Conservation (phyloP, 164 flowering plant species). For the Cinnamomum chago region DNA sequence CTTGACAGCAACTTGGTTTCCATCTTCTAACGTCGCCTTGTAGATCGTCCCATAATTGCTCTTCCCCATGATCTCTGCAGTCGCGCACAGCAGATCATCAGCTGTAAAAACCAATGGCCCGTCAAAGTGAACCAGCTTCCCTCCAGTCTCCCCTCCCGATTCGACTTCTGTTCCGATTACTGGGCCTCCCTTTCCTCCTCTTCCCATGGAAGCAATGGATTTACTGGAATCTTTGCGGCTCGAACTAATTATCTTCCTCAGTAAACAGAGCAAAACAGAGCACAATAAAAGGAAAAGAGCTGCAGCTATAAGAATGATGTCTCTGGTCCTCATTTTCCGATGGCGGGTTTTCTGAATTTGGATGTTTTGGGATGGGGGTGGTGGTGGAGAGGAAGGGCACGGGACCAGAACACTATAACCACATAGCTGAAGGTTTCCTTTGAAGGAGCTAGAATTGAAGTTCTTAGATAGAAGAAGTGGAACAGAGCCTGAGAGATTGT, state of each 20-base stretch:
- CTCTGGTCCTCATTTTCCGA: slow-evolving; percentile 52
- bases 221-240: slow-evolving; percentile 28
- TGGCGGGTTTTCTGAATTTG: slow-evolving; percentile 10
- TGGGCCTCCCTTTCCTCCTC: slow-evolving; percentile 33
- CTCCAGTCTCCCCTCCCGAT: slow-evolving; percentile 69
- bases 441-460: slow-evolving; percentile 81
- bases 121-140: slow-evolving; percentile 90
- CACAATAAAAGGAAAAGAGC: slow-evolving; percentile 50
- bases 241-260: slow-evolving; percentile 43
- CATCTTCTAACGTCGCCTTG: slow-evolving; percentile 91
- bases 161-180: slow-evolving; percentile 39
- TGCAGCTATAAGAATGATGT: slow-evolving; percentile 67
- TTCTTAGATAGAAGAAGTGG: slow-evolving; percentile 46
- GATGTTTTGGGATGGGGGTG: slow-evolving; percentile 21
- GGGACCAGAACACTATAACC: slow-evolving; percentile 59
- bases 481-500: slow-evolving; percentile 83
- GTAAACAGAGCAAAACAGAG: slow-evolving; percentile 60
- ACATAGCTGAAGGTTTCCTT: slow-evolving; percentile 80
- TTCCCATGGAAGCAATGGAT: slow-evolving; percentile 17
- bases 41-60: slow-evolving; percentile 87
- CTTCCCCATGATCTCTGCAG: slow-evolving; percentile 98
- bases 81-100: slow-evolving; percentile 89
- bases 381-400: slow-evolving; percentile 43
- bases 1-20: slow-evolving; percentile 84
- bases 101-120: slow-evolving; percentile 88